Percentiles rank a stretch among this genome's conserved stretches.
These are phyloP conservation scores for Coprinellus micaceus DNA, from an alignment of 768 basidiomycete species.

Conservation along the genomic window DNA sequence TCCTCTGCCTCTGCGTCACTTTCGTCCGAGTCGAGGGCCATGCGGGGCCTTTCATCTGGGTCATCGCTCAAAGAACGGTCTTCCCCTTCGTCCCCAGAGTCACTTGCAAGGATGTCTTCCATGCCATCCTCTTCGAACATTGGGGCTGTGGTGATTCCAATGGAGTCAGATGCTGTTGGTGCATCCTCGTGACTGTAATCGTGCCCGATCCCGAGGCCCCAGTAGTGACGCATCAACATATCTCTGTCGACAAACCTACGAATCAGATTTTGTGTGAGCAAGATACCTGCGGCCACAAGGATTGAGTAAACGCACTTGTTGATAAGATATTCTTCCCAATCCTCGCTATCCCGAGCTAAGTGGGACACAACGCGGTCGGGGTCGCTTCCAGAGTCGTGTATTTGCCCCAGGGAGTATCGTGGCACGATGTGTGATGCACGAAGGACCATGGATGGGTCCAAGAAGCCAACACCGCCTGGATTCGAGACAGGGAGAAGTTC, in stretches of 20 bases:
- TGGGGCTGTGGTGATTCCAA: neutral
- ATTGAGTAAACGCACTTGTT: constrained; percentile 25
- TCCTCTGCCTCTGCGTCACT: neutral
- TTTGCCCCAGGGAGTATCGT: constrained; percentile 22
- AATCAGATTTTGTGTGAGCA: neutral
- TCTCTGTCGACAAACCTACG: neutral
- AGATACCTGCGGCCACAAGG: too few species aligned
- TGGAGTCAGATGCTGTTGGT: neutral
- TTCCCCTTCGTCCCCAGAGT: neutral
- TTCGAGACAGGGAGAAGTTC: constrained; percentile 28
- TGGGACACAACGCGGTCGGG: constrained; percentile 8
- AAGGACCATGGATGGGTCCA: constrained; percentile 30
- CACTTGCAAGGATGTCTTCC: neutral
- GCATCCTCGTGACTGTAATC: neutral
- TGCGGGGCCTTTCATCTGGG: neutral
- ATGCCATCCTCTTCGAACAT: neutral
- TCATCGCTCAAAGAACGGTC: neutral
- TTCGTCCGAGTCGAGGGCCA: neutral
- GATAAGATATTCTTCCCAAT: constrained; percentile 31
- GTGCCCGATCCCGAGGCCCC: neutral
- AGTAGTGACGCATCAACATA: neutral
- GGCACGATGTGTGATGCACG: constrained; percentile 32
- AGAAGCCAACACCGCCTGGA: constrained; percentile 28
- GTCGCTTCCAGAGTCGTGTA: neutral
- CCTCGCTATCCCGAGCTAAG: neutral